Base-by-base conservation (phyloP, 2,329 filamentous ascomycete species). In the Colletotrichum agaves region DNA sequence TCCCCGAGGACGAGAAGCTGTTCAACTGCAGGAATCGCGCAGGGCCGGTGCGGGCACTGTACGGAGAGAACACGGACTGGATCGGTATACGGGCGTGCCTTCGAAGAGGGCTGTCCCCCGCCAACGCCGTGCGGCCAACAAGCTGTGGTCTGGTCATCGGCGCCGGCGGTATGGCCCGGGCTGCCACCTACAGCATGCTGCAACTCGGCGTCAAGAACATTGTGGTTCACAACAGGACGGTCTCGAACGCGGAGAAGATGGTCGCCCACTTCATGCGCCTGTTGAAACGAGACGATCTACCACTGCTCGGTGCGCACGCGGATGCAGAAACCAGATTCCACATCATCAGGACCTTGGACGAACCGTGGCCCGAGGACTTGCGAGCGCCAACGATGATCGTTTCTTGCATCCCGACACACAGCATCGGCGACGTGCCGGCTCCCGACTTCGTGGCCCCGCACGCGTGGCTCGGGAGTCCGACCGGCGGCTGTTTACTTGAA, bases 51-150 rank as follows among this genome's bases (percentile, higher is more conserved):
- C 86, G 87, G 69, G 90, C 89, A 0, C 81, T 94, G 0, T 92
- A 93, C 70, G 92, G 91, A 1, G 91, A 94, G 66, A 94, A 94
- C 67, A 94, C 91, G 0, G 92, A 94, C 75, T 94, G 92, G 90
- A 91, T 93, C 37, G 92, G 92, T 5, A 92, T 94, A 46, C 83
- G 90, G 60, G 91, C 90, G 3, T 93, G 91, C 74, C 87, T 94
- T 46, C 85, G 89, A 5, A 84, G 91, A 35, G 91, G 91, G 2
- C 81, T 94, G 2, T 93, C 91, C 0, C 92, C 92, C 0, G 90
- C 91, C 3, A 91, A 91, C 69, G 88, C 87, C 2, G 85, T 91
- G 0, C 83, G 87, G 3, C 81, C 85, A 0, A 82, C 78, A 10
- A 85, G 83, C 2, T 86, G 82, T 2, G 88, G 85, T 0, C 79